phyloP scores from a whole-genome alignment of 2,329 filamentous ascomycete species.

The Ceratocystiopsis minuta region DNA sequence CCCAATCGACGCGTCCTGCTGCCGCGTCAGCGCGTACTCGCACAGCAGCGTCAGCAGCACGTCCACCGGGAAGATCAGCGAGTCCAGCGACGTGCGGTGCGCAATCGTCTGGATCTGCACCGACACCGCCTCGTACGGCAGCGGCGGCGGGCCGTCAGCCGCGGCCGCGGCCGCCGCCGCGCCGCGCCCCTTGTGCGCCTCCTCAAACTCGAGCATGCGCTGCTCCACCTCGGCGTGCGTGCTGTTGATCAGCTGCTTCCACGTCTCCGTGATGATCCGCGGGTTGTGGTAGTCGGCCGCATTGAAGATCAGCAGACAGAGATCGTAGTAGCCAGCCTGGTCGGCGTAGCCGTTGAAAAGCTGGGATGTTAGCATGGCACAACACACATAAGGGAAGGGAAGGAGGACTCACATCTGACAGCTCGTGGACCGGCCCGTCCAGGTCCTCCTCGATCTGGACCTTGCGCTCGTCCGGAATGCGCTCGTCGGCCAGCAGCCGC shows the following conservation, averaged over 20 bases:
- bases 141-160: slow-evolving; percentile 21
- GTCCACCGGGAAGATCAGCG: slow-evolving; percentile 46
- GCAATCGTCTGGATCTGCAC: slow-evolving; percentile 46
- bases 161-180: slow-evolving; percentile 9
- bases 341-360: slow-evolving; percentile 91
- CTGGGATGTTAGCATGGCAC: slow-evolving; percentile 23
- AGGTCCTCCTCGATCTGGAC: slow-evolving; percentile 47
- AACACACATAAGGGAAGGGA: background rate
- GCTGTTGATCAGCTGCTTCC: slow-evolving; percentile 63
- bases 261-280: slow-evolving; percentile 67
- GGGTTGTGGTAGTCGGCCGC: slow-evolving; percentile 80
- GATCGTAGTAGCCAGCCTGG: slow-evolving; percentile 72
- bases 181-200: slow-evolving; percentile 11
- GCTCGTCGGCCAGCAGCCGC: slow-evolving; percentile 52
- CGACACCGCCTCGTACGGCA: slow-evolving; percentile 55
- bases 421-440: slow-evolving; percentile 57
- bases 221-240: slow-evolving; percentile 41
- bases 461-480: slow-evolving; percentile 46
- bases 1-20: slow-evolving; percentile 38
- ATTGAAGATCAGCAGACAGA: slow-evolving; percentile 84
- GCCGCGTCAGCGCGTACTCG: slow-evolving; percentile 39
- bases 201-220: slow-evolving; percentile 19
- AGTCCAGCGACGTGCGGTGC: slow-evolving; percentile 45
- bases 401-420: slow-evolving; percentile 48
- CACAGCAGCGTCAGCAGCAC: slow-evolving; percentile 44